Conservation (phyloP, 805 yeast genomes). For the Yamadazyma nakazawae region DNA sequence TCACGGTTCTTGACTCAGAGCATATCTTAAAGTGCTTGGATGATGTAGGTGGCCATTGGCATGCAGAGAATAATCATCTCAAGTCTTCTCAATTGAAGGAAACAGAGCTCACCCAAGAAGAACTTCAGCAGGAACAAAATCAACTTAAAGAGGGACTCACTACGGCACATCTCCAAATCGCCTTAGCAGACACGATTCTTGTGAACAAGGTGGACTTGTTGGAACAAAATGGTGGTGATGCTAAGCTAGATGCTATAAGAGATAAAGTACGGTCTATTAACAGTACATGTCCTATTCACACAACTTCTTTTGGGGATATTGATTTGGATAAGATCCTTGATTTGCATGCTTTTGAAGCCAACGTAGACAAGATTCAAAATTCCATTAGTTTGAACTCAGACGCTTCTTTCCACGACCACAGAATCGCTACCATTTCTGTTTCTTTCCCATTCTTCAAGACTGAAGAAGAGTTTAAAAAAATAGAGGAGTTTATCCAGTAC, state of each 20-base stretch:
- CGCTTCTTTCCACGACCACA: constrained; percentile 34
- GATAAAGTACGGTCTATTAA: constrained; percentile 55
- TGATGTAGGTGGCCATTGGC: constrained; percentile 74
- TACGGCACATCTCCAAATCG: constrained; percentile 86
- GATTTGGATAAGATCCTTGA: constrained; percentile 66
- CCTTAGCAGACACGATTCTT: constrained; percentile 80
- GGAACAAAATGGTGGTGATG: constrained; percentile 15
- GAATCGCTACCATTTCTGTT: constrained; percentile 34
- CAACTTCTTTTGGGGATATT: constrained; percentile 73
- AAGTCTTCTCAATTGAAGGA: constrained; percentile 15
- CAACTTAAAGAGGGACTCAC: constrained; percentile 48
- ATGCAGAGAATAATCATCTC: constrained; percentile 36
- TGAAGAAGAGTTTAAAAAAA: constrained; percentile 34
- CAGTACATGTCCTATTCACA: constrained; percentile 59
- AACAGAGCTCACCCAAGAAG: constrained; percentile 20
- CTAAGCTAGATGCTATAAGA: constrained; percentile 27
- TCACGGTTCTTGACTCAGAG: constrained; percentile 78
- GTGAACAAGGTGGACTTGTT: constrained; percentile 72
- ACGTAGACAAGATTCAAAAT: constrained; percentile 17
- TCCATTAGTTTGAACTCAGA: constrained; percentile 15
- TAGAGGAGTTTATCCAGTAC: constrained; percentile 57
- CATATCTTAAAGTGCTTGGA: constrained; percentile 64
- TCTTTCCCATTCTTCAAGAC: constrained; percentile 44
- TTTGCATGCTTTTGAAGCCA: constrained; percentile 68
- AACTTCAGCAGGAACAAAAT: constrained; percentile 30